These are phyloP conservation scores for Elongisporangium prolatum DNA, from an alignment of 352 stramenopile species.

Conservation along the genomic window DNA sequence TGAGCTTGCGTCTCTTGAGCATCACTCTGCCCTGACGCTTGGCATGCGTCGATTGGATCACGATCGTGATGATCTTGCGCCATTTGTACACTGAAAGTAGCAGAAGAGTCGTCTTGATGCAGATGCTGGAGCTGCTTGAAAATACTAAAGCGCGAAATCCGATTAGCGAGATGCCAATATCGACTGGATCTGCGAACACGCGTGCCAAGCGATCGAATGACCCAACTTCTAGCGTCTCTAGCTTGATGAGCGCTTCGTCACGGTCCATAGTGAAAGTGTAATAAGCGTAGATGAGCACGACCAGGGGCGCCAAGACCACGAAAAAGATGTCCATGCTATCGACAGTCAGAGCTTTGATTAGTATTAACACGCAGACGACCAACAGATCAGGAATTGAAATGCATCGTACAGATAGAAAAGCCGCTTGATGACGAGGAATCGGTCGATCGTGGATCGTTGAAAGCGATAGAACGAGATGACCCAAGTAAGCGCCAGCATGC, in stretches of 20 bases:
- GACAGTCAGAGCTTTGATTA: background rate
- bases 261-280: conserved; percentile 38
- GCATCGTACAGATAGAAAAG: conserved; percentile 34
- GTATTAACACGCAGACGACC: too few species aligned
- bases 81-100: conserved; percentile 48
- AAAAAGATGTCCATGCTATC: conserved; percentile 51
- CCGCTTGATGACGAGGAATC: conserved; percentile 22
- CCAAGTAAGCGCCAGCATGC: conserved; percentile 34
- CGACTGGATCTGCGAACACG: conserved; percentile 28
- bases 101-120: conserved; percentile 34
- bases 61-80: conserved; percentile 30
- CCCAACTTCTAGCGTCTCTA: conserved; percentile 19
- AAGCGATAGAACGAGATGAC: conserved; percentile 51
- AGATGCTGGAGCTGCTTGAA: conserved; percentile 5
- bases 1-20: conserved; percentile 17
- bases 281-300: conserved; percentile 32
- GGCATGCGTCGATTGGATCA: conserved; percentile 24
- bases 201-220: conserved; percentile 32
- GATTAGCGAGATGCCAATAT: conserved; percentile 24
- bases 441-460: conserved; percentile 26
- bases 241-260: background rate
- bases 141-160: background rate
- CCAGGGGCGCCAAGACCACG: conserved; percentile 36
- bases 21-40: conserved; percentile 3
- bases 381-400: too few species aligned